A percentile compares a stretch with the other conserved stretches of the same genome.
These are phyloP conservation scores for Epichloe elymi DNA, from an alignment of 2,329 filamentous ascomycete species.

Conservation along the genomic window DNA sequence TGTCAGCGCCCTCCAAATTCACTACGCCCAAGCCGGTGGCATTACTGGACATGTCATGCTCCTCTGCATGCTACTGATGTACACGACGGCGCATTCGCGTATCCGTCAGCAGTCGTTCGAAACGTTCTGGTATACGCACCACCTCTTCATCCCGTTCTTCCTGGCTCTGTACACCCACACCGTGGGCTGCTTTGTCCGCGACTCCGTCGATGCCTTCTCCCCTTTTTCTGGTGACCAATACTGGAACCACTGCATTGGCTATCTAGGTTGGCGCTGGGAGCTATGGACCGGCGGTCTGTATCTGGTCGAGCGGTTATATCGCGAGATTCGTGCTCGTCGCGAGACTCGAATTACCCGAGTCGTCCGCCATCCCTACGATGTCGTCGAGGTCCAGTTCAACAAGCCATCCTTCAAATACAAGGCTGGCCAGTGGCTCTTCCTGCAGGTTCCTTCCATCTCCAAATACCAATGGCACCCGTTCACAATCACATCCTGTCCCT, in stretches of 20 bases:
- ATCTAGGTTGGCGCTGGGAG: conserved; percentile 96
- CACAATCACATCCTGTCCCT: conserved; percentile 96
- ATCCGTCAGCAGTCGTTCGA: conserved; percentile 97
- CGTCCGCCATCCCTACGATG: conserved; percentile 90
- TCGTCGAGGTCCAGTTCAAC: conserved; percentile 91
- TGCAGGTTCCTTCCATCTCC: conserved; percentile 83
- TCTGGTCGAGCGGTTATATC: conserved; percentile 75
- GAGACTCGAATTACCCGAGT: conserved; percentile 86
- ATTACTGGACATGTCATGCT: conserved; percentile 97
- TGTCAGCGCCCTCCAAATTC: conserved; percentile 73
- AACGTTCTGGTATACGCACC: conserved; percentile 98
- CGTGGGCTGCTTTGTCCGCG: conserved; percentile 89
- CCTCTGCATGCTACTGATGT: conserved; percentile 97
- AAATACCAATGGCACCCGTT: conserved; percentile 95
- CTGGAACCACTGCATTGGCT: conserved; percentile 90
- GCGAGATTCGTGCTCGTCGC: conserved; percentile 73
- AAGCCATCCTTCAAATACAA: conserved; percentile 98
- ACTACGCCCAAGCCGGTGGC: conserved; percentile 78
- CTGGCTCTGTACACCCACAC: conserved; percentile 92
- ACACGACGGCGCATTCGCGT: conserved; percentile 83
- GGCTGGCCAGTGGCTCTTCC: conserved; percentile 94
- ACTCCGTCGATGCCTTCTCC: conserved; percentile 56
- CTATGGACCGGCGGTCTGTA: conserved; percentile 76
- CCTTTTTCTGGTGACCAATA: conserved; percentile 73
- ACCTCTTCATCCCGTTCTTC: conserved; percentile 94